Percentiles rank a stretch among this genome's conserved stretches.
These are phyloP conservation scores for Bauhinia variegata DNA, from an alignment of 306 rosid genomes.

Conservation along the genomic window DNA sequence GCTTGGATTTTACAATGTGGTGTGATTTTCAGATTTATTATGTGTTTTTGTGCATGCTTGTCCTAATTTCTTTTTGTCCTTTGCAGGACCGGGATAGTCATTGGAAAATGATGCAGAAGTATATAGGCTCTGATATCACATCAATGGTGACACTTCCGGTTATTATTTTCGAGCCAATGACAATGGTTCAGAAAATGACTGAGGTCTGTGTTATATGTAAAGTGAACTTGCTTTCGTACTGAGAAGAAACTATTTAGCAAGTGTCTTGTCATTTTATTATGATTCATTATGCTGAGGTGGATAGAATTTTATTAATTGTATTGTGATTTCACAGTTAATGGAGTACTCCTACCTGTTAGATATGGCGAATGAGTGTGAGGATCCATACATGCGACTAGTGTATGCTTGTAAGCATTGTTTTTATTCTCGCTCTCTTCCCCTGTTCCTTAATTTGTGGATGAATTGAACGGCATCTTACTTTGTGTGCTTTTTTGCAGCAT, in stretches of 20 bases:
- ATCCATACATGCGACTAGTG: conserved; percentile 85
- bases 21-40: neutral
- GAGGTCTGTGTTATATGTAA: conserved; percentile 66
- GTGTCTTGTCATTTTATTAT: conserved; percentile 17
- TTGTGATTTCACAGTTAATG: conserved; percentile 69
- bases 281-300: conserved; percentile 7
- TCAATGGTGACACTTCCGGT: conserved; percentile 99
- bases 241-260: conserved; percentile 24
- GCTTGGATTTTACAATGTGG: too few relatives aligned
- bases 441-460: neutral
- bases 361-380: conserved; percentile 87
- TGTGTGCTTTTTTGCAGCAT: conserved; percentile 62
- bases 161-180: conserved; percentile 95
- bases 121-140: conserved; percentile 87
- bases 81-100: conserved; percentile 86
- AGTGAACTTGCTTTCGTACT: conserved; percentile 12
- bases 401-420: conserved; percentile 69
- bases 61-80: conserved; percentile 23
- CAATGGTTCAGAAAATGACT: conserved; percentile 89
- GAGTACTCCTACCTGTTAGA: conserved; percentile 88
- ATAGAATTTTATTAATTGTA: conserved; percentile 19
- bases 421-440: neutral
- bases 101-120: conserved; percentile 96
- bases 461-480: conserved; percentile 25
- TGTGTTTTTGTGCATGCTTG: conserved; percentile 18